A percentile compares a stretch with the other conserved stretches of the same genome.
Conservation (phyloP, 2,329 filamentous ascomycete genomes). For the Sporothrix dimorphospora region DNA sequence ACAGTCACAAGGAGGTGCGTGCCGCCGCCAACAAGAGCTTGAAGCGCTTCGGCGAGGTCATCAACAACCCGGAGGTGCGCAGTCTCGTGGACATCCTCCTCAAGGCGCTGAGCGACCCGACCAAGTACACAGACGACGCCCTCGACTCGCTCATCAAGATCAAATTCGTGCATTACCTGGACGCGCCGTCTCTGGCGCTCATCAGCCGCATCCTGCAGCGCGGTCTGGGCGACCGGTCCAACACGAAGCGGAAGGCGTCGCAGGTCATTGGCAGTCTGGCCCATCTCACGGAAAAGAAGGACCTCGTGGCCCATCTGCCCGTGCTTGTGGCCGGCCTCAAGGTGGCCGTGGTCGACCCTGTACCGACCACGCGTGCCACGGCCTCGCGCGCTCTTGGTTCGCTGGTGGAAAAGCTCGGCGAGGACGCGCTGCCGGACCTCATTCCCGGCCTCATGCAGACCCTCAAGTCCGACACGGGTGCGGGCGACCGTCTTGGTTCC, state of each 20-base stretch:
- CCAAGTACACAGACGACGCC: slow-evolving; percentile 94
- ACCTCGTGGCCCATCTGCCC: slow-evolving; percentile 86
- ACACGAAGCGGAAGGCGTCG: slow-evolving; percentile 92
- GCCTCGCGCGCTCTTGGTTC: slow-evolving; percentile 95
- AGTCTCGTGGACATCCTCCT: slow-evolving; percentile 86
- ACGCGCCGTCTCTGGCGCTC: slow-evolving; percentile 90
- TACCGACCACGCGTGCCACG: slow-evolving; percentile 93
- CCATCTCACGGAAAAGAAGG: slow-evolving; percentile 94
- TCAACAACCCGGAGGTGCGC: slow-evolving; percentile 97
- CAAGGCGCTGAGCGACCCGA: slow-evolving; percentile 95
- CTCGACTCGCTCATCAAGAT: slow-evolving; percentile 94
- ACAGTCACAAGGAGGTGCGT: slow-evolving; percentile 97
- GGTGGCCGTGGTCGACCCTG: slow-evolving; percentile 87
- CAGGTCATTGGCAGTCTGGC: slow-evolving; percentile 98
- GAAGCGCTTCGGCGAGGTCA: slow-evolving; percentile 97
- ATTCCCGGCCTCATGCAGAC: slow-evolving; percentile 98
- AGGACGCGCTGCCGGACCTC: slow-evolving; percentile 93
- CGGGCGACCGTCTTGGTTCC: slow-evolving; percentile 92
- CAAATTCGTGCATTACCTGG: slow-evolving; percentile 98
- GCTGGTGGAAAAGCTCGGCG: slow-evolving; percentile 95
- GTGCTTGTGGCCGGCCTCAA: slow-evolving; percentile 91
- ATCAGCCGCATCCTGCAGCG: slow-evolving; percentile 95
- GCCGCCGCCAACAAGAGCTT: slow-evolving; percentile 90
- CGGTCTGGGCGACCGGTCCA: slow-evolving; percentile 85
- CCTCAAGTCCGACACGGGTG: slow-evolving; percentile 94